Evolutionary conservation across 345 rosid species (phyloP).

Genomic region (Cardiospermum halicacabum): DNA sequence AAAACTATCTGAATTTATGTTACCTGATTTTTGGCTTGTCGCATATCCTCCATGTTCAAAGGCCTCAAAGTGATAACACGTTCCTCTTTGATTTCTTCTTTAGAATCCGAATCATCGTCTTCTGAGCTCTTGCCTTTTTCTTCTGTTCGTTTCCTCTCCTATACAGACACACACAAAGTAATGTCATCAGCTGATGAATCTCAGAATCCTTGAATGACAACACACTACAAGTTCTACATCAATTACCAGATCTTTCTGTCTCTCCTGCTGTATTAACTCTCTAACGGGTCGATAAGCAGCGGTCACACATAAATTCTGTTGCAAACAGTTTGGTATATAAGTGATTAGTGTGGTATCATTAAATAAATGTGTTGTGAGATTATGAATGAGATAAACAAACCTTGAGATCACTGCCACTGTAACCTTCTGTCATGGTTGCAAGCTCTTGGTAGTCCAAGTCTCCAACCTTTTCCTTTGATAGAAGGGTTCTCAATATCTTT

Average conservation of each 20-base stretch:
- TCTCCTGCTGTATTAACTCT: constrained; percentile 81
- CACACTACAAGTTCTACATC: not conserved
- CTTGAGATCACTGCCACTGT: constrained; percentile 97
- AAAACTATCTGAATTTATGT: no score
- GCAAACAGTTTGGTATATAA: constrained; percentile 19
- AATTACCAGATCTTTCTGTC: constrained; percentile 66
- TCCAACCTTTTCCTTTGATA: constrained; percentile 75
- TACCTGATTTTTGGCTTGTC: constrained; percentile 93
- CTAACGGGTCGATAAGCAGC: constrained; percentile 98
- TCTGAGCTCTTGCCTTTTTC: constrained; percentile 53
- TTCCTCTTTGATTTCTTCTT: constrained; percentile 57
- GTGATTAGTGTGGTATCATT: not conserved
- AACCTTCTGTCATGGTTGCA: constrained; percentile 90
- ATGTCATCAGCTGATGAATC: not conserved
- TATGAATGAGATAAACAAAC: constrained; percentile 35
- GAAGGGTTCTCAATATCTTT: constrained; percentile 75
- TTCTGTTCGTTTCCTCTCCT: constrained; percentile 69
- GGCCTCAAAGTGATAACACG: constrained; percentile 57
- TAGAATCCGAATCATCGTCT: constrained; percentile 34
- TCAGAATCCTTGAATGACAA: not conserved
- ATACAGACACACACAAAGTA: constrained; percentile 14
- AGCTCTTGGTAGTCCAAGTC: constrained; percentile 80
- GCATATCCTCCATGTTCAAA: constrained; percentile 87
- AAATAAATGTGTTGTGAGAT: not conserved
- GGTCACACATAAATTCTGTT: constrained; percentile 88